These are phyloP conservation scores for Cicer arietinum DNA, from an alignment of 306 rosid species.

Conservation along the genomic window DNA sequence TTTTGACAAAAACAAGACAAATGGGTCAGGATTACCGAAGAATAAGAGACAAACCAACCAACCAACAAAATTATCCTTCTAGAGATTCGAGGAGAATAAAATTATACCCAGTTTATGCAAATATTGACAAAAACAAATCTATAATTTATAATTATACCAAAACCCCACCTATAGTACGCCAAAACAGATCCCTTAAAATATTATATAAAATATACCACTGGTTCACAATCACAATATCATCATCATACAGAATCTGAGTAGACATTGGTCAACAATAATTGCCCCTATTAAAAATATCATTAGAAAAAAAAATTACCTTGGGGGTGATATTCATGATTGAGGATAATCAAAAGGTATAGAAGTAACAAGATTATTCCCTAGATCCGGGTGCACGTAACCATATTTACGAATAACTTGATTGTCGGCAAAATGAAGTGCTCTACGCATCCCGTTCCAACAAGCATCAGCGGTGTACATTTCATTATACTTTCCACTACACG, in stretches of 20 bases:
- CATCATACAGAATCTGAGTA: conserved; percentile 38
- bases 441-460: conserved; percentile 81
- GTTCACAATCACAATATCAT: background rate
- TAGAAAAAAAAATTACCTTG: conserved; percentile 29
- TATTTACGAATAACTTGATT: conserved; percentile 76
- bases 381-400: conserved; percentile 60
- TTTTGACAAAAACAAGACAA: conserved; percentile 29
- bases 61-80: conserved; percentile 39
- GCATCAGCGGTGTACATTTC: conserved; percentile 57
- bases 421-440: conserved; percentile 77
- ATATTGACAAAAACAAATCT: background rate
- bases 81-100: conserved; percentile 43
- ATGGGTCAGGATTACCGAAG: conserved; percentile 2
- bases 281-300: background rate
- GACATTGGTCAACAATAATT: conserved; percentile 31
- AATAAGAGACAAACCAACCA: conserved; percentile 37
- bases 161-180: conserved; percentile 2
- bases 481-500: conserved; percentile 83
- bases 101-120: conserved; percentile 1
- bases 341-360: conserved; percentile 71
- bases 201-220: background rate
- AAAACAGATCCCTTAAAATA: conserved; percentile 20
- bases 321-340: background rate
- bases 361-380: conserved; percentile 47
- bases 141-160: background rate